phyloP scores from a whole-genome alignment of 2,329 filamentous ascomycete species.

The Reticulascus tulasneorum region DNA sequence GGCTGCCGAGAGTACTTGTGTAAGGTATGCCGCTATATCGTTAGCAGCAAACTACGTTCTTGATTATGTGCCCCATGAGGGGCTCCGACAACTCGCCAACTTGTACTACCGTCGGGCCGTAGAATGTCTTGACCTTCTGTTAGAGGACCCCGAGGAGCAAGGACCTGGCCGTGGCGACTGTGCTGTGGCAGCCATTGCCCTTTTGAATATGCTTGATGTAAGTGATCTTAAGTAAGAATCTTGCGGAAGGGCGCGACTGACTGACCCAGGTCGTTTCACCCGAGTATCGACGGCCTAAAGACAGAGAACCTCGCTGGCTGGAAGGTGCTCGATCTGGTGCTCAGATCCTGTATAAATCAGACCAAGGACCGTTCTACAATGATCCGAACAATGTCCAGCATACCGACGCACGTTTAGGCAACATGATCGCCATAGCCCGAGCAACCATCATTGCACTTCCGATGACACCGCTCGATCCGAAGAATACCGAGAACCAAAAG shows the following conservation, averaged over 20 bases:
- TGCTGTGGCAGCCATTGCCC: conserved; percentile 22
- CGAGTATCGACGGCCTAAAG: conserved; percentile 28
- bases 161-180: conserved; percentile 4
- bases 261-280: conserved; percentile 28
- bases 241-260: no score
- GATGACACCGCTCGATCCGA: conserved; percentile 28
- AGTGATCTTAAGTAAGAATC: neutral
- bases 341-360: conserved; percentile 27
- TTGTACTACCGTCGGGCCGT: conserved; percentile 20
- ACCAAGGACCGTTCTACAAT: conserved; percentile 33
- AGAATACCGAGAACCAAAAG: conserved; percentile 22
- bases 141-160: conserved; percentile 1
- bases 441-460: conserved; percentile 35
- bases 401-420: conserved; percentile 28
- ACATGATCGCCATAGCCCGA: conserved; percentile 35
- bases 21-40: conserved; percentile 34
- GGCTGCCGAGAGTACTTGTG: conserved; percentile 26
- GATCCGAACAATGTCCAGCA: conserved; percentile 27
- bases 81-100: conserved; percentile 28
- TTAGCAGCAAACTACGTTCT: conserved; percentile 37
- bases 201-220: conserved; percentile 4
- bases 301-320: conserved; percentile 32
- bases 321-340: conserved; percentile 31
- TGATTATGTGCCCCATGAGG: conserved; percentile 31
- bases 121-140: conserved; percentile 24